Base-by-base conservation (phyloP, 371 early-diverging fungal genomes). In the Mucor circinelloides region DNA sequence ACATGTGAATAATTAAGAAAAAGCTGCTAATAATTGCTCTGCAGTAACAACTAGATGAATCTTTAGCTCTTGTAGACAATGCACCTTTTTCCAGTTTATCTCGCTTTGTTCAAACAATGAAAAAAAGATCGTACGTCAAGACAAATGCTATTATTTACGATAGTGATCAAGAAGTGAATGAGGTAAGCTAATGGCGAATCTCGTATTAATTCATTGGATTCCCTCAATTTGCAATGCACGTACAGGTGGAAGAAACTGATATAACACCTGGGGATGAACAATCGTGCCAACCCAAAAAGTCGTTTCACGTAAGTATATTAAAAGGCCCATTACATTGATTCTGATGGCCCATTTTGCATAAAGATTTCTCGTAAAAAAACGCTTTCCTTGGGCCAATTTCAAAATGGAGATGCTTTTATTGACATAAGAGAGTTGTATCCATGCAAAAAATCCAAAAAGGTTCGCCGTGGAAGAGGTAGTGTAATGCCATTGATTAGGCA, bases 401-500 rank as follows among this genome's bases (percentile, higher is more conserved):
- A 55, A 6, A 54, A 48, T 30, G 78, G 74, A 3, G 67, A 64
- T 0, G 54, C 58, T 12, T 34, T 54, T 8, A 58, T 77, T 2
- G 74, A 77, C 64, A 67, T 77, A 8, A 65, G 78, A 15, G 78
- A 77, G 36, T 58, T 67, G 12, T 74, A 74, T 48, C 25, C 28
- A n/a, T 58, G 69, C 21, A 68, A 73, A 28, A 52, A 9, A 3
- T 34, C 64, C 2, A 63, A 61, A 12, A 67, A 72, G 50, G 46
- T 61, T 36, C 64, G 65, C 19, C 72, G 68, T 15, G 78, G 78
- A 21, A 72, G 69, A 69, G 67, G 71, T 62, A 62, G 32, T 17
- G 9, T 8, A 32, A 32, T 1, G 4, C 13, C 17, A 40, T 38
- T 40, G 6, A n/a, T n/a, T n/a, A n/a, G n/a, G 17, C 17, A 15